Conservation (phyloP, 176 grass and related monocot genomes). For the Neostapfia colusana region DNA sequence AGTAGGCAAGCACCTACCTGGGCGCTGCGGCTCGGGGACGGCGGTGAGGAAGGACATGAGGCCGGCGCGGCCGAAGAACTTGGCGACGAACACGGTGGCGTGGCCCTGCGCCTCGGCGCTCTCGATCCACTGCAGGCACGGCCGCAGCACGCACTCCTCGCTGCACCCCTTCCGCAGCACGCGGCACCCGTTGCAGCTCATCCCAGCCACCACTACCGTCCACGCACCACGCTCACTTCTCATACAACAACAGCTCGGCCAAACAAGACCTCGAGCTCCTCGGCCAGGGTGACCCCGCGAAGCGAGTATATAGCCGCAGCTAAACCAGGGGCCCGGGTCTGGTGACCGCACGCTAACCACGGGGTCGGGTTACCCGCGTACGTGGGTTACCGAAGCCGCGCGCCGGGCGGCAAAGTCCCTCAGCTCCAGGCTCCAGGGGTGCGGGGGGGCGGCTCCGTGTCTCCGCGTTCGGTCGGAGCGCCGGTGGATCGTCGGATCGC, state of each 20-base stretch:
- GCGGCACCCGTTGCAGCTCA: constrained; percentile 99
- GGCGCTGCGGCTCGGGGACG: constrained; percentile 69
- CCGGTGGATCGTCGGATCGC: constrained; percentile 29
- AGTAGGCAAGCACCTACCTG: constrained; percentile 36
- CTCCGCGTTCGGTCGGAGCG: constrained; percentile 75
- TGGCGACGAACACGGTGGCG: constrained; percentile 97
- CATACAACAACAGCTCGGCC: constrained; percentile 33
- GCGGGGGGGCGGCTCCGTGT: constrained; percentile 87
- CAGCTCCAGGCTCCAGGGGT: constrained; percentile 63
- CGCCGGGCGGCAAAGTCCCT: background rate
- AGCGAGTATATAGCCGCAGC: constrained; percentile 26
- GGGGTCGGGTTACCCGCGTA: constrained; percentile 10
- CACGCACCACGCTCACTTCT: background rate
- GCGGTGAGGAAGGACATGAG: constrained; percentile 91
- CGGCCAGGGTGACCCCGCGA: constrained; percentile 7
- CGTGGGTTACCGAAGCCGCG: constrained; percentile 30
- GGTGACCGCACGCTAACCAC: constrained; percentile 41
- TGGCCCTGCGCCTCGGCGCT: constrained; percentile 75
- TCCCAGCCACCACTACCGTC: background rate
- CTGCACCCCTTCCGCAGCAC: constrained; percentile 97
- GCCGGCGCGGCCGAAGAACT: constrained; percentile 96
- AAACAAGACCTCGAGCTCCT: background rate
- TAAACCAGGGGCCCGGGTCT: constrained; percentile 1
- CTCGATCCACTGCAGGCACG: constrained; percentile 90
- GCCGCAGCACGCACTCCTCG: constrained; percentile 81